Evolutionary conservation across 2,329 filamentous ascomycete species (phyloP).

Genomic region (Onygena corvina): DNA sequence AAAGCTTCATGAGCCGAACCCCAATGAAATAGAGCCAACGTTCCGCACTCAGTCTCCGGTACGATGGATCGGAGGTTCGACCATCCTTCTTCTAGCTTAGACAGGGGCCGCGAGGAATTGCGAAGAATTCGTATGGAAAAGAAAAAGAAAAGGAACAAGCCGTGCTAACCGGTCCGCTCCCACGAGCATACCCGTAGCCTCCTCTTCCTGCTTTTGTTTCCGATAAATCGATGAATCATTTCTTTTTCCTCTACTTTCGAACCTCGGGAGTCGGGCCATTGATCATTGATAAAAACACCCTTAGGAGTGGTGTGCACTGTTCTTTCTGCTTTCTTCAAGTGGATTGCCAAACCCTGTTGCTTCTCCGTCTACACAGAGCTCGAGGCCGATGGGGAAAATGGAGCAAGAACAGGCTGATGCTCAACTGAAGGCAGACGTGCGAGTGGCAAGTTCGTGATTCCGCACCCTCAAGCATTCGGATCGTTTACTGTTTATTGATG

Average conservation of each 20-base stretch:
- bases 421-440: not conserved
- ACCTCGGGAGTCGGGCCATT: no score
- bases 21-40: not conserved
- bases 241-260: no score
- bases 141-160: not conserved
- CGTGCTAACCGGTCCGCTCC: slow-evolving; percentile 2
- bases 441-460: not conserved
- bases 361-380: no score
- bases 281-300: no score
- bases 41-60: not conserved
- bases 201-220: not conserved
- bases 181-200: not conserved
- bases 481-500: not conserved
- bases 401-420: not conserved
- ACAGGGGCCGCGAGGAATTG: not conserved
- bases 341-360: no score
- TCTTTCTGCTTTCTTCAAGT: no score
- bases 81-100: not conserved
- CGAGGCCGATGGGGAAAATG: not conserved
- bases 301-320: no score
- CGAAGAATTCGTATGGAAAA: slow-evolving; percentile 1
- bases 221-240: no score
- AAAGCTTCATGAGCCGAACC: not conserved
- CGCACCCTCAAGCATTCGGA: not conserved
- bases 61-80: not conserved